Conservation (phyloP, 2,329 filamentous ascomycete species). For the Colletotrichum spinosum region DNA sequence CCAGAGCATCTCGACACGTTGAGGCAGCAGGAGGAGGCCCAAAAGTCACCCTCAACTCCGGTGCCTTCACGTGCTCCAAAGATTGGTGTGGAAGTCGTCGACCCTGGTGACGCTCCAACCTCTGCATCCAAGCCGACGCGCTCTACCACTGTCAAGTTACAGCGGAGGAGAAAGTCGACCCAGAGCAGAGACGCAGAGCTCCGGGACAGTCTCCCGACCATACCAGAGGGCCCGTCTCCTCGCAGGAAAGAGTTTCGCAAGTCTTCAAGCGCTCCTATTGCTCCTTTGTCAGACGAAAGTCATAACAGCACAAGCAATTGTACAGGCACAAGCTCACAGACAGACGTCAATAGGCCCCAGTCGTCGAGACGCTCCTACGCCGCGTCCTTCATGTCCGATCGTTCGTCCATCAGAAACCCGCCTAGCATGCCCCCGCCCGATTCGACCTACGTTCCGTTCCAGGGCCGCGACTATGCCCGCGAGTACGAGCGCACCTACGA, state of each 20-base stretch:
- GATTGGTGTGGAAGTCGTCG: constrained; percentile 7
- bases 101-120: constrained; percentile 39
- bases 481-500: constrained; percentile 43
- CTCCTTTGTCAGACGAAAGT: constrained; percentile 34
- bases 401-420: constrained; percentile 67
- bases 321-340: constrained; percentile 58
- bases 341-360: constrained; percentile 55
- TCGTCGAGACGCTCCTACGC: constrained; percentile 62
- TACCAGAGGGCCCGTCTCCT: constrained; percentile 63
- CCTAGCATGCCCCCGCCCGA: constrained; percentile 73
- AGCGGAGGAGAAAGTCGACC: constrained; percentile 51
- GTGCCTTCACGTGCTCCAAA: constrained; percentile 15
- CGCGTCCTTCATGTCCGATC: constrained; percentile 61
- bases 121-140: constrained; percentile 35
- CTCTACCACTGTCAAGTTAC: constrained; percentile 62
- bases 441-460: constrained; percentile 70
- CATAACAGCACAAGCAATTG: constrained; percentile 39
- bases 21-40: constrained; percentile 51
- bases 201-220: constrained; percentile 56
- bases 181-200: constrained; percentile 48
- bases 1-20: constrained; percentile 51
- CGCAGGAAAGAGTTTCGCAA: constrained; percentile 54
- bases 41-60: constrained; percentile 38
- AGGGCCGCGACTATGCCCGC: constrained; percentile 53
- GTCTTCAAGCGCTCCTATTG: constrained; percentile 44